phyloP scores from a whole-genome alignment of 176 grass and related monocot genomes.

The Phoenix dactylifera region DNA sequence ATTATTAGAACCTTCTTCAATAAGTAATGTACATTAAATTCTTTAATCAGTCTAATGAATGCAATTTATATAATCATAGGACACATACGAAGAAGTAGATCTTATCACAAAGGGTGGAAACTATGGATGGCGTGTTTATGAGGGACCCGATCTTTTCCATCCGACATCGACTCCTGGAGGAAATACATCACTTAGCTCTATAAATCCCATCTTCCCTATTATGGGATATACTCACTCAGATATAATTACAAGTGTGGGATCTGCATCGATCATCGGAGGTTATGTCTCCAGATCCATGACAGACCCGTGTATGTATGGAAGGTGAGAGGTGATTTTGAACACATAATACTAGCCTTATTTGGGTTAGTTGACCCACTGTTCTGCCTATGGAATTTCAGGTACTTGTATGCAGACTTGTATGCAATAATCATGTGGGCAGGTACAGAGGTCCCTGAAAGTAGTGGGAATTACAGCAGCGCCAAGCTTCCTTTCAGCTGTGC shows the following conservation, averaged over 20 bases:
- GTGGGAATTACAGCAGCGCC: slow-evolving; percentile 60
- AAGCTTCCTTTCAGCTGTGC: slow-evolving; percentile 44
- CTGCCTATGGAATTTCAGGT: slow-evolving; percentile 34
- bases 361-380: not conserved
- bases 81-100: slow-evolving; percentile 51
- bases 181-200: slow-evolving; percentile 52
- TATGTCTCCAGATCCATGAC: slow-evolving; percentile 59
- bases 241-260: slow-evolving; percentile 47
- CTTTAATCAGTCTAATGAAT: too few relatives aligned
- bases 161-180: slow-evolving; percentile 46
- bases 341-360: too few relatives aligned
- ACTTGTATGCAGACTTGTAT: slow-evolving; percentile 68
- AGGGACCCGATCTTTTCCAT: slow-evolving; percentile 49
- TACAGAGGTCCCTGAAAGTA: slow-evolving; percentile 47
- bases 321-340: slow-evolving; percentile 9
- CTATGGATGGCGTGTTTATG: slow-evolving; percentile 74
- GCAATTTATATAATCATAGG: slow-evolving; percentile 17
- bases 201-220: slow-evolving; percentile 58
- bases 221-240: slow-evolving; percentile 50
- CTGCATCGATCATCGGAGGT: slow-evolving; percentile 71
- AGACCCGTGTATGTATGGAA: slow-evolving; percentile 74
- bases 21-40: too few relatives aligned
- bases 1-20: too few relatives aligned
- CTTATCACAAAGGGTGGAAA: slow-evolving; percentile 71
- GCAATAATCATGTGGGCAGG: slow-evolving; percentile 49